Evolutionary conservation across 2,329 filamentous ascomycete genomes (phyloP).

Genomic region (Talaromyces atroroseus): DNA sequence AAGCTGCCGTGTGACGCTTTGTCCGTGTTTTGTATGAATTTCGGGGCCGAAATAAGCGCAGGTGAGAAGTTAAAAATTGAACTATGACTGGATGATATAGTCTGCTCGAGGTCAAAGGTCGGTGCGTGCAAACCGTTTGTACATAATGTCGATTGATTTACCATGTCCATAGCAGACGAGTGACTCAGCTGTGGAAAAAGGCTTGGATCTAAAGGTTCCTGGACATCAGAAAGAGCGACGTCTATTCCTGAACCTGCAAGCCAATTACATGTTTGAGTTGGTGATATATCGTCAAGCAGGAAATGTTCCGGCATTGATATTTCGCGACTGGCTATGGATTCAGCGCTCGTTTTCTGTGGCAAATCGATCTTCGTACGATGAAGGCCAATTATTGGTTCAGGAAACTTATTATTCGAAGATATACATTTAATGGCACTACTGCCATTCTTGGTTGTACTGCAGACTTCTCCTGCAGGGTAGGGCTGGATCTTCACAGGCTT

Average conservation of each 20-base stretch:
- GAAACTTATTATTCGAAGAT: neutral
- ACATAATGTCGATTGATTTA: neutral
- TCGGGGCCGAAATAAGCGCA: neutral
- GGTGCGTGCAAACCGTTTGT: no score
- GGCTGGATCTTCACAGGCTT: neutral
- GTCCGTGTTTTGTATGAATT: neutral
- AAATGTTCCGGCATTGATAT: neutral
- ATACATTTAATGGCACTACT: neutral
- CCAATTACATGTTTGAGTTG: neutral
- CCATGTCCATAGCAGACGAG: neutral
- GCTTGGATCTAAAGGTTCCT: neutral
- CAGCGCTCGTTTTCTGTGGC: neutral
- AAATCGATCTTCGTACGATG: neutral
- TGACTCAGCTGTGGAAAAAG: neutral
- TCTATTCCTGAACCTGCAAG: neutral
- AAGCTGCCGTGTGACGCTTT: neutral
- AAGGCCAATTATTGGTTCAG: no score
- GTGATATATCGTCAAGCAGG: neutral
- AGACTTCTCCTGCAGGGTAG: neutral
- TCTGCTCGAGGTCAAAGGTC: neutral
- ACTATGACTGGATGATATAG: neutral
- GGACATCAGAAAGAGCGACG: neutral
- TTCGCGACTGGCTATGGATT: neutral
- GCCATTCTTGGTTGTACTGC: neutral
- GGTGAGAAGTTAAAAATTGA: neutral